These are phyloP conservation scores for Xerocomellus chrysenteron DNA, from an alignment of 768 basidiomycete genomes.

Conservation along the genomic window DNA sequence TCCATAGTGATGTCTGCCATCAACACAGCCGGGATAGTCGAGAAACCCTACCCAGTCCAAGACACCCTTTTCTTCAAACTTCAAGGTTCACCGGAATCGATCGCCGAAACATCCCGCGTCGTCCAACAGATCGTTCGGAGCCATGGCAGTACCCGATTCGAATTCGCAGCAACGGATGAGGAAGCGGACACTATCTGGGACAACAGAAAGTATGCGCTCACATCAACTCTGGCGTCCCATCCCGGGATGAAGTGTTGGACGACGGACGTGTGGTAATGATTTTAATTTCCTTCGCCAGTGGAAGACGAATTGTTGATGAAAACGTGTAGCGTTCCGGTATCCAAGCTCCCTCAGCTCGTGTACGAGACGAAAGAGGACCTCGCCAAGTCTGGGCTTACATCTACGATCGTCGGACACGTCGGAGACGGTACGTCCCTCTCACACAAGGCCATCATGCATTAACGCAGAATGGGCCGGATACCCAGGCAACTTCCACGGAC, in stretches of 20 bases:
- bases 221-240: conserved; percentile 61
- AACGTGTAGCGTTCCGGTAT: conserved; percentile 60
- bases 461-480: not conserved
- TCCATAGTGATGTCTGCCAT: conserved; percentile 72
- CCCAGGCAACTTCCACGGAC: conserved; percentile 46
- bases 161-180: conserved; percentile 70
- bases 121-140: conserved; percentile 62
- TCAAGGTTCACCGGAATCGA: conserved; percentile 66
- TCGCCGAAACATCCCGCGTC: conserved; percentile 55
- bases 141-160: conserved; percentile 67
- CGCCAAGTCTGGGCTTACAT: conserved; percentile 48
- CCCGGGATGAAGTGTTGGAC: conserved; percentile 75
- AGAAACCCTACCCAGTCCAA: conserved; percentile 59
- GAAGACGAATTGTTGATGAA: not conserved
- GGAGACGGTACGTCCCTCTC: conserved; percentile 61
- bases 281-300: not conserved
- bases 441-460: not conserved
- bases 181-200: conserved; percentile 82
- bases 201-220: conserved; percentile 82
- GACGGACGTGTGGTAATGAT: conserved; percentile 81
- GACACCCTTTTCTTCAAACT: conserved; percentile 93
- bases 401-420: conserved; percentile 81
- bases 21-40: conserved; percentile 61
- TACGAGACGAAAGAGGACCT: conserved; percentile 82
- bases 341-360: conserved; percentile 65